Base-by-base conservation (phyloP, 257 asterid species). In the Leonotis leonurus region DNA sequence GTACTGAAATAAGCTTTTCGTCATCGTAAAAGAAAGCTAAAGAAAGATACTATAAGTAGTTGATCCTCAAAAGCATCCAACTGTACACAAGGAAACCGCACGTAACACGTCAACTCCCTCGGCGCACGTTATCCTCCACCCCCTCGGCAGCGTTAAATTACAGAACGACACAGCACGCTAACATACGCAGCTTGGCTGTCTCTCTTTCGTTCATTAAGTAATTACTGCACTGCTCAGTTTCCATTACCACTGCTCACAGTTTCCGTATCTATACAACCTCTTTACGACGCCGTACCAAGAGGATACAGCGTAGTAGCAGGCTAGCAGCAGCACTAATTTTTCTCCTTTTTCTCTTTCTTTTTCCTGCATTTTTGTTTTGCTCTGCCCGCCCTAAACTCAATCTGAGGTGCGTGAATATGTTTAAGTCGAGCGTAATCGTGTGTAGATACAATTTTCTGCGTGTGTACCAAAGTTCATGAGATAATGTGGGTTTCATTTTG, bases 51-150 rank as follows among this genome's bases (percentile, higher is more conserved):
- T n/a, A n/a, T n/a, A n/a, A 24, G 16, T 9, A 60, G 1, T 4
- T 30, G 27, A 69, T 3, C 26, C 22, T 3, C 17, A 5, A 14
- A 74, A 25, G 45, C 48, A 62, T 11, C 36, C 12, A 65, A 73
- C 76, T 69, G 77, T 51, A 69, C 43, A 24, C 5, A 56, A 56
- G 27, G 59, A 5, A 60, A 71, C 78, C 68, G 71, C 65, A 75
- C 62, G 71, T 60, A 62, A 62, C 58, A 39, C 63, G 24, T 6
- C 54, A 14, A 40, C 60, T 25, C 49, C 33, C 18, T 50, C 75
- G 24, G 83, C 83, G 76, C 78, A 78, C 58, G 64, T 78, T 75
- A 75, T 69, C 74, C 4, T 13, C 36, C 0, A 49, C 67, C 21
- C 53, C 35, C 0, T 20, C 11, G 17, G 3, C 73, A 69, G n/a